Base-by-base conservation (phyloP, 208 protist genomes). In the Herpetomonas samuelpessoai region DNA sequence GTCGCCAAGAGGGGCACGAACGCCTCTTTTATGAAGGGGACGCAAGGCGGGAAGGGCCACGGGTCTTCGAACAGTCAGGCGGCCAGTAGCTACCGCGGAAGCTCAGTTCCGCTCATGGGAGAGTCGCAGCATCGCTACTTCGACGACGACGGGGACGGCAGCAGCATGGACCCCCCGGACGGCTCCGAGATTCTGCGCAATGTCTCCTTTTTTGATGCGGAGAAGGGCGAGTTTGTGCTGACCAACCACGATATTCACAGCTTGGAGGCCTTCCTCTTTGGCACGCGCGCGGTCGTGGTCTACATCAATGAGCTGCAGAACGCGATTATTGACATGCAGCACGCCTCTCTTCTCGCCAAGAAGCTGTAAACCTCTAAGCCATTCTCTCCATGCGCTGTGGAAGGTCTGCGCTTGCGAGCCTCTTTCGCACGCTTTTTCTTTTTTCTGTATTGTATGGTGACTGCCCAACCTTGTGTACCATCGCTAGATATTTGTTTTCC, bases 161-260 rank as follows among this genome's bases (percentile, higher is more conserved):
- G 51, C 26, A 48, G 53, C 65, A 18, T 22, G 19, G 27, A n/a
- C 19, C 51, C 65, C 18, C 55, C 63, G 26, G 58, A 70, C 12
- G 48, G 49, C 0, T 26, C 55, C 3, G 68, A 83, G 55, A 58
- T 73, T 1, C 61, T 93, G 18, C 62, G 65, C 19, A 74, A 81
- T 30, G 39, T 89, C 27, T 77, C 53, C 28, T 85, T 86, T 57
- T 91, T 83, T 50, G 64, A 94, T 50, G 44, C 74, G 1, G 79
- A 89, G 31, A 68, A 67, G 35, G 86, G 83, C 25, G 83, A 87
- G 68, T 91, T 88, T 72, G 72, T 91, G 38, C 68, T 94, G 28
- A 88, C 84, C 12, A 94, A 94, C 57, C 76, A 83, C 53, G 88
- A 94, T 54, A 88, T 94, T 62, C 88, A 94, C 68, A 92, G 84